Evolutionary conservation across 1,284 basidiomycete genomes (phyloP), one percentile per base, ranked within the genome.

Genomic region (Cryptococcus sp.): DNA sequence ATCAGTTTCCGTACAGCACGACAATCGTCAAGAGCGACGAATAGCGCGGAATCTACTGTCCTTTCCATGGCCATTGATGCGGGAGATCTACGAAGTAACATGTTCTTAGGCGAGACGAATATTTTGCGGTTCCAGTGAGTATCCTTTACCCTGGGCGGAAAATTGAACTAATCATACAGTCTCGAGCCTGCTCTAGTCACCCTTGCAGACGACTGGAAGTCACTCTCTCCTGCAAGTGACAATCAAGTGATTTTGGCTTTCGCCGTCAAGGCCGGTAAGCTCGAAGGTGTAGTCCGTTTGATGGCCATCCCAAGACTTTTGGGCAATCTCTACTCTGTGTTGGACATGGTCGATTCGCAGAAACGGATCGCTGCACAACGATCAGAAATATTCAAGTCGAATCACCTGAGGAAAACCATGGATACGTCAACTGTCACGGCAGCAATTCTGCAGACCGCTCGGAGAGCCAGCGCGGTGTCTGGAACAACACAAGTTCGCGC

Each of bases 181-280:
- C 86, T 90, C 31, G 86, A 89, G 65, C 89, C 91, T 0, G 74
- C 90, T 34, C 80, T 83, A 55, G 82, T 92, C 50, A 83, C 83
- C 49, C 84, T 92, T 45, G 83, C 81, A 59, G 90, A 95, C 65
- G 89, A 94, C 67, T 94, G 90, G 90, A 83, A 83, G 4, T 78
- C 78, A 49, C 79, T 82, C 53, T 65, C 72, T 34, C 65, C 79
- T 45, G 73, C 79, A n/a, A 74, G 79, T 38, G 79, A 83, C 35
- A 80, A 81, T 4, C 84, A 83, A n/a, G 79, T 93, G 4, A 81
- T 82, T 15, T 81, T 95, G 10, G 83, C 86, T 13, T 92, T 92
- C 72, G 82, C 83, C 1, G 84, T 94, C 36, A 80, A 81, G 46
- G 88, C 89, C 31, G 83, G 86, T 30, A 84, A 85, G 57, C 83